Base-by-base conservation (phyloP, 352 stramenopile species). In the Globisporangium emineosum region DNA sequence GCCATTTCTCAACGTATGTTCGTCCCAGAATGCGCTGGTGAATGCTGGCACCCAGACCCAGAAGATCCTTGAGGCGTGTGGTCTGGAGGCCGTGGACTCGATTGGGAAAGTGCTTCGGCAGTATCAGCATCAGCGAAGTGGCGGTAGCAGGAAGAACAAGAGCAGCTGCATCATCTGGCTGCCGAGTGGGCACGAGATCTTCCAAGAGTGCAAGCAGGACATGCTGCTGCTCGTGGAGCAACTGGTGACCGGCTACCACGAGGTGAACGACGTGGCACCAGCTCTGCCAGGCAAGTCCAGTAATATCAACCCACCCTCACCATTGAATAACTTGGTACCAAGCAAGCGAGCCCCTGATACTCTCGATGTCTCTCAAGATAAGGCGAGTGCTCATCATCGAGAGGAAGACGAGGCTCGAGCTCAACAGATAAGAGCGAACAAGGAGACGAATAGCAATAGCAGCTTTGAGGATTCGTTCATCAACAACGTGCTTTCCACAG, bases 231-330 rank as follows among this genome's bases (percentile, higher is more conserved):
- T 98, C 12, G 66, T 99, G 6, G 96, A 99, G 69, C 94, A 98
- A 59, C 81, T 98, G 25, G 74, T 97, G 55, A 97, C 91, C 9
- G 95, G 95, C 0, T 98, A 97, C 69, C 93, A 98, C 73, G 94
- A 98, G 64, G 55, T 85, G 2, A 74, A 97, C 57, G 89, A 98
- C 50, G 68, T 88, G 0, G 66, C 70, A 0, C 13, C 25, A 17
- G 6, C 23, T 32, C 8, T 8, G 6, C 7, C 67, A 85, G 35
- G 60, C 65, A 29, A 77, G 56, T 56, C 33, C 42, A 43, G 37
- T 17, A n/a, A 17, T 43, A 5, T n/a, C n/a, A 19, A 27, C 9
- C 15, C 17, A 25, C 6, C 50, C 27, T 10, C 27, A 25, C 3
- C 17, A 21, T 1, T 21, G 9, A 49, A 33, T 23, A 3, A 10